Percentiles rank a stretch among this genome's conserved stretches.
These are phyloP conservation scores for Aspergillus chevalieri DNA, from an alignment of 2,329 filamentous ascomycete species.

Conservation along the genomic window DNA sequence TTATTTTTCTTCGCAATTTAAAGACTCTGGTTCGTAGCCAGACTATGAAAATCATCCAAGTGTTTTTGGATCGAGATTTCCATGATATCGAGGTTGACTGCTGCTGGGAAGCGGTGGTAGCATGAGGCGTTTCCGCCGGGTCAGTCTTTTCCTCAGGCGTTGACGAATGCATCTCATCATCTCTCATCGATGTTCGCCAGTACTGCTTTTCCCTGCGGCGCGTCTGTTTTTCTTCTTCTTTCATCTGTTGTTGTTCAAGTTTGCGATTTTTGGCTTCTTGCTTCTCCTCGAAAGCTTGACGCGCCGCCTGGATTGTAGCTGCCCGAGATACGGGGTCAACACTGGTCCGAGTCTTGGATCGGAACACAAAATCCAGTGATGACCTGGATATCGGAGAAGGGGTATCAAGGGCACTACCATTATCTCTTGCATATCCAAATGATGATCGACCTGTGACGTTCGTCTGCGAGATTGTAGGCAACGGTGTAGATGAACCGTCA, in stretches of 20 bases:
- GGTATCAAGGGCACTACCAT: conserved; percentile 45
- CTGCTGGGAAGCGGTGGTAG: conserved; percentile 2
- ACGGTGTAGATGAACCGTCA: conserved; percentile 39
- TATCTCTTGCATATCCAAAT: conserved; percentile 45
- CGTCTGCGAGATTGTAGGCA: conserved; percentile 48
- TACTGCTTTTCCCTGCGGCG: conserved; percentile 38
- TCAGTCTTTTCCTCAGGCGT: conserved; percentile 9
- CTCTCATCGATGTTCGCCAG: conserved; percentile 17
- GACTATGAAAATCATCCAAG: conserved; percentile 51
- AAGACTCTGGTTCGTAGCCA: conserved; percentile 53
- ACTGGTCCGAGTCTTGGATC: conserved; percentile 44
- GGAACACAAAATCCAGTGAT: conserved; percentile 52
- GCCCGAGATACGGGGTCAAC: conserved; percentile 50
- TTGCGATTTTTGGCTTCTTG: conserved; percentile 53
- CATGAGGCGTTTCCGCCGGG: neutral
- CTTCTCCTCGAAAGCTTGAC: conserved; percentile 54
- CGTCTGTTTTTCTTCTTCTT: conserved; percentile 40
- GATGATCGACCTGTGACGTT: conserved; percentile 46
- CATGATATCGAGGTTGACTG: conserved; percentile 16
- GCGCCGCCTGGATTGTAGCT: conserved; percentile 51
- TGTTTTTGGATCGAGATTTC: conserved; percentile 30
- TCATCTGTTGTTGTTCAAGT: conserved; percentile 47
- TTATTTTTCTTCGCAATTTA: conserved; percentile 39
- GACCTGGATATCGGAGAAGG: conserved; percentile 49
- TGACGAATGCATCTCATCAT: conserved; percentile 5